Conservation (phyloP, 176 grass and related monocot genomes). For the Poa annua region DNA sequence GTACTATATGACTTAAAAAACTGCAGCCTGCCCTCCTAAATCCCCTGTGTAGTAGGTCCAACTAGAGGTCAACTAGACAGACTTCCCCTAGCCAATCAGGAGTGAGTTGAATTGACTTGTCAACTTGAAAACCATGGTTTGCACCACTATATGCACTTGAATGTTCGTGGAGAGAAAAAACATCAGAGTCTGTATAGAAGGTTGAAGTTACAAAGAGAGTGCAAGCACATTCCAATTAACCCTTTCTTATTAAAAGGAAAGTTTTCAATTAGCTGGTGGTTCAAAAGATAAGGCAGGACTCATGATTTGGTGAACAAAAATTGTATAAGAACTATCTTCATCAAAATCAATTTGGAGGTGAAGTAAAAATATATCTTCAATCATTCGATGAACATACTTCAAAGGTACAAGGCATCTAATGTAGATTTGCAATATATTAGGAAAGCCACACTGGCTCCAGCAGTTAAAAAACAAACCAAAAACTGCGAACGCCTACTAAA, state of each 20-base stretch:
- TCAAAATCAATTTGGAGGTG: not conserved
- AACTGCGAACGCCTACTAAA: not conserved
- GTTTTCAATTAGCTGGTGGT: not conserved
- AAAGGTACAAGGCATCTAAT: constrained; percentile 10
- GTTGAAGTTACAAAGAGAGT: constrained; percentile 10
- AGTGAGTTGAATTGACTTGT: not conserved
- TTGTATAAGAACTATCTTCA: not conserved
- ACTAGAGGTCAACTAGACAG: not conserved
- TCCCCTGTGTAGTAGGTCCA: not conserved
- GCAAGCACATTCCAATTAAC: not conserved
- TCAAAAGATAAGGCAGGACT: constrained; percentile 13
- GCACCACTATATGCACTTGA: not conserved
- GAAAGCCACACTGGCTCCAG: not conserved
- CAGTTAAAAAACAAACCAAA: constrained; percentile 20
- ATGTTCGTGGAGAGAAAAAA: not conserved
- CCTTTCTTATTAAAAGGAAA: not conserved
- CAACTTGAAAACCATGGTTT: not conserved
- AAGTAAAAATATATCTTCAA: not conserved
- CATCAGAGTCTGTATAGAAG: not conserved
- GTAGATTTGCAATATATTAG: constrained; percentile 13
- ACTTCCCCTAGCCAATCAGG: not conserved
- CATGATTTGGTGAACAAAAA: not conserved
- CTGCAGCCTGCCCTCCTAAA: not conserved
- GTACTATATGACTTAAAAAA: not conserved
- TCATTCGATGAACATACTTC: not conserved